Evolutionary conservation across 441 rosid species (phyloP), one percentile per base, ranked within the genome.

Genomic region (Adansonia gregorii): DNA sequence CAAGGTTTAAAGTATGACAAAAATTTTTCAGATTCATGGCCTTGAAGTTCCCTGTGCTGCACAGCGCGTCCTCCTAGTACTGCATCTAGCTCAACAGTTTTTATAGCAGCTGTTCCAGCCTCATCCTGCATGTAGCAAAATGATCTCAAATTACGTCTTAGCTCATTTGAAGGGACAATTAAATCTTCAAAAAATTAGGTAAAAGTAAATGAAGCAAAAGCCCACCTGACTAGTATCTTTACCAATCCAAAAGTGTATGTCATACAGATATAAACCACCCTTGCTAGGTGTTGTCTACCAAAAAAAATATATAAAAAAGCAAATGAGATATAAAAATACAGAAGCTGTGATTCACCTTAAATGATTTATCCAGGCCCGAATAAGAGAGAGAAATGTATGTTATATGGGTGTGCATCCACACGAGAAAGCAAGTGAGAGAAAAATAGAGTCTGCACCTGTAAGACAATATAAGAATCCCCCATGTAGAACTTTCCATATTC

Each of bases 241-340:
- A 74, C 99, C 99, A 80, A 97, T 89, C 99, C 99, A 97, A 83
- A 94, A 97, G 88, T 97, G 98, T 77, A 94, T 90, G 83, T 97
- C 98, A 80, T 86, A 90, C 74, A 88, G 88, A 85, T 91, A 92
- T 76, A 97, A 89, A 54, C 99, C 98, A 67, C 95, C 97, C 83
- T 89, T 94, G 67, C 88, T 91, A 73, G 92, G 78, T 48, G 93
- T 79, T 73, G 97, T 97, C 99, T 97, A 82, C 85, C 51, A 63
- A 80, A 65, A 54, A 0, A 54, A 9, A 65, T 1, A 65, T 6
- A 59, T 35, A 8, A 9, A 9, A n/a, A 17, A 9, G 3, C 46
- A 17, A 80, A 72, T 48, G 67, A 80, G 27, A 35, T 31, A 71
- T 15, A 2, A 66, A 73, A 65, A 65, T n/a, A 41, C 10, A 71